Evolutionary conservation across 257 asterid species (phyloP).

Genomic region (Nicotiana otophora): DNA sequence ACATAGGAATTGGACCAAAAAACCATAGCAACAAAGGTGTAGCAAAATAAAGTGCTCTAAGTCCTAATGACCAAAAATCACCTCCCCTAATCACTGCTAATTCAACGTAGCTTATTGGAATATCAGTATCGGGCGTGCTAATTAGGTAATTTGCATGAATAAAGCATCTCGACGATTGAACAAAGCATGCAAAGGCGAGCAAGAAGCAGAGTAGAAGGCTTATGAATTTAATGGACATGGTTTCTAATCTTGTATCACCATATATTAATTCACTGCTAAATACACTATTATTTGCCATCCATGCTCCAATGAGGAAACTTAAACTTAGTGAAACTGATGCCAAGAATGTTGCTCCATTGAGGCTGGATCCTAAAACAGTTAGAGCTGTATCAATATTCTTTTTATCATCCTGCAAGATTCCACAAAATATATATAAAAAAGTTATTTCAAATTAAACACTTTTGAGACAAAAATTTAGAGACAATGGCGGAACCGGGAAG

Average conservation of each 20-base stretch:
- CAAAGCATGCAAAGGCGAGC: constrained; percentile 43
- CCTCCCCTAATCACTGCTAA: constrained; percentile 35
- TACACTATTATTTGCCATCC: constrained; percentile 39
- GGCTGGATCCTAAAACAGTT: constrained; percentile 21
- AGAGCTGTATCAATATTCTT: constrained; percentile 7
- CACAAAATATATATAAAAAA: not conserved
- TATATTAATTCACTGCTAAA: constrained; percentile 28
- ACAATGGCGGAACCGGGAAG: not conserved
- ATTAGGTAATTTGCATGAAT: constrained; percentile 46
- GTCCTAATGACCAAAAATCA: constrained; percentile 46
- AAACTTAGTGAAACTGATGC: constrained; percentile 45
- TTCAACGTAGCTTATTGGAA: constrained; percentile 31
- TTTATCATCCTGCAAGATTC: constrained; percentile 7
- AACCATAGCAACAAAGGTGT: constrained; percentile 48
- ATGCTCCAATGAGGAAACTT: constrained; percentile 45
- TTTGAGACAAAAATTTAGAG: not conserved
- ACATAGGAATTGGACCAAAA: constrained; percentile 45
- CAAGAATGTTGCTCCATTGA: constrained; percentile 38
- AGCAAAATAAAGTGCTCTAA: constrained; percentile 46
- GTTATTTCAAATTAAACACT: not conserved
- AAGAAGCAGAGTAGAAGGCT: constrained; percentile 27
- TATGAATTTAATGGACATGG: constrained; percentile 32
- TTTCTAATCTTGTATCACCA: constrained; percentile 32
- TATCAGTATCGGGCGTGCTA: constrained; percentile 41
- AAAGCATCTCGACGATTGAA: constrained; percentile 32